A percentile compares a stretch with the other conserved stretches of the same genome.
Conservation (phyloP, 2,329 filamentous ascomycete species). For the Pochonia chlamydosporia region DNA sequence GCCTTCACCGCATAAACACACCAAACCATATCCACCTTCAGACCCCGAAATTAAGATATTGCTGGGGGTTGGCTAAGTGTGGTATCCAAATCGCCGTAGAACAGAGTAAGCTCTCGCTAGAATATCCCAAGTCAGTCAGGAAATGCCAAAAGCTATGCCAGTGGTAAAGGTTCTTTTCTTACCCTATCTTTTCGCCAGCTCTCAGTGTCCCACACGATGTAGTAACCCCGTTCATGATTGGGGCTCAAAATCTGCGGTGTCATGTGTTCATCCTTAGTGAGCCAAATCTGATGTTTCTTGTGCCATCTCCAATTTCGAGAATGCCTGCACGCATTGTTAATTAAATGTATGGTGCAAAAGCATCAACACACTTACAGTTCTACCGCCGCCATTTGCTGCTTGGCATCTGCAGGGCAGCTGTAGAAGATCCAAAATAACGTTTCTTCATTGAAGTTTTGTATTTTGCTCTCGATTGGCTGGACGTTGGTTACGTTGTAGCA, state of each 20-base stretch:
- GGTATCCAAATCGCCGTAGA: conserved; percentile 58
- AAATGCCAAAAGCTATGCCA: conserved; percentile 12
- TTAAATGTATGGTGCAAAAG: too few relatives aligned
- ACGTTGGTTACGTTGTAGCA: conserved; percentile 64
- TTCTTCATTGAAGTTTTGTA: conserved; percentile 62
- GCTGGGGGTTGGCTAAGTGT: conserved; percentile 27
- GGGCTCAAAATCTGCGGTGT: conserved; percentile 53
- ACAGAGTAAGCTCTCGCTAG: conserved; percentile 54
- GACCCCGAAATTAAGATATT: conserved; percentile 17
- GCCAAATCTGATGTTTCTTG: conserved; percentile 60
- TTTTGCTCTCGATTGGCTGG: conserved; percentile 59
- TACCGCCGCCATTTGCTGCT: conserved; percentile 57
- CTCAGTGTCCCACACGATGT: conserved; percentile 59
- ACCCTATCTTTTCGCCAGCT: conserved; percentile 59
- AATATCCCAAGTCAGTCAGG: conserved; percentile 6
- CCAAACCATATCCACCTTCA: not conserved
- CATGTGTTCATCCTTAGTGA: conserved; percentile 64
- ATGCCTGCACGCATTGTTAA: conserved; percentile 36
- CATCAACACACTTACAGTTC: conserved; percentile 46
- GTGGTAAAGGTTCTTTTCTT: conserved; percentile 34
- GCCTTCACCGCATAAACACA: conserved; percentile 7
- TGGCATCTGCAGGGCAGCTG: conserved; percentile 55
- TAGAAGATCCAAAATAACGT: conserved; percentile 67
- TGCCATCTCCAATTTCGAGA: conserved; percentile 64
- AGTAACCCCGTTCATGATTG: conserved; percentile 58